A percentile compares a stretch with the other conserved stretches of the same genome.
Evolutionary conservation across 2,329 filamentous ascomycete species (phyloP).

Genomic region (Ceratocystis albifundus): DNA sequence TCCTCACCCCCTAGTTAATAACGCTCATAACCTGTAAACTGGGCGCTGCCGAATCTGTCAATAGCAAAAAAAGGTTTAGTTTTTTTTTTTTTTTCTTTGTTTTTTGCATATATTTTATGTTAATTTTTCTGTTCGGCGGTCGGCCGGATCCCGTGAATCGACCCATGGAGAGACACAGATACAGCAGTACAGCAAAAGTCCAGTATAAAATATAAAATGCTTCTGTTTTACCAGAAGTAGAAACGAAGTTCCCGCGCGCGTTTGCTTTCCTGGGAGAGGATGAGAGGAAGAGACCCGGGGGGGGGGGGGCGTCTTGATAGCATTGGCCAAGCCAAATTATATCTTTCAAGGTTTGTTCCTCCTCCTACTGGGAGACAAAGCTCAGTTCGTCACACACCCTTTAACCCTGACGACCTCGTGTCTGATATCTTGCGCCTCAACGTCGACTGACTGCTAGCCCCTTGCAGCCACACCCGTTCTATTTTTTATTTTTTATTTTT

Average conservation of each 20-base stretch:
- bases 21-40: not conserved
- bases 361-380: not conserved
- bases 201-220: not conserved
- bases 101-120: no score
- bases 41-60: slow-evolving; percentile 5
- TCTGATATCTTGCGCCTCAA: not conserved
- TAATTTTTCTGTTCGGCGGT: not conserved
- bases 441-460: no score
- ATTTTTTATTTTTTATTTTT: no score
- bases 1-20: not conserved
- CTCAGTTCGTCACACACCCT: no score
- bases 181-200: not conserved
- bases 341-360: not conserved
- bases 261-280: not conserved
- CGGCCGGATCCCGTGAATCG: slow-evolving; percentile 2
- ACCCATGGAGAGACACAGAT: not conserved
- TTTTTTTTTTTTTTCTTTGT: no score
- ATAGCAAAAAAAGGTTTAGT: not conserved
- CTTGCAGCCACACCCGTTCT: no score
- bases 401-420: not conserved
- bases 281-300: no score
- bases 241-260: slow-evolving; percentile 11
- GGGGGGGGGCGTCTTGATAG: no score
- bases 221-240: not conserved
- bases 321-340: not conserved